phyloP scores from a whole-genome alignment of 2,329 filamentous ascomycete genomes.

The Macrophomina pseudophaseolina region DNA sequence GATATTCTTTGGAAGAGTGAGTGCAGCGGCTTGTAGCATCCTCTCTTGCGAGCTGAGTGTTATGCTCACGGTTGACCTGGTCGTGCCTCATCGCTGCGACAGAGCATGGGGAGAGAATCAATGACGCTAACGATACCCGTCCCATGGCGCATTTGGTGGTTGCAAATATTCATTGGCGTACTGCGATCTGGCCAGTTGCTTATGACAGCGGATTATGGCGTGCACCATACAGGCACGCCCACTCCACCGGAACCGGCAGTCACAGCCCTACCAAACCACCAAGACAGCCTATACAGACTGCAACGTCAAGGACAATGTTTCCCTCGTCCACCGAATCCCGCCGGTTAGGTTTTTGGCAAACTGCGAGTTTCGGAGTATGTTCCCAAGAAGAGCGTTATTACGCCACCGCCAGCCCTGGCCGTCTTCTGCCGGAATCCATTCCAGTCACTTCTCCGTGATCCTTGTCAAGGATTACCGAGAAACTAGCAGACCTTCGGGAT shows the following conservation, averaged over 20 bases:
- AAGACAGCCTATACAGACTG: background rate
- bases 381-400: too few relatives aligned
- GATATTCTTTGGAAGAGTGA: too few relatives aligned
- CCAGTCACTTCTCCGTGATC: too few relatives aligned
- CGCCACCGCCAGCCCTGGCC: too few relatives aligned
- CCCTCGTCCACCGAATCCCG: too few relatives aligned
- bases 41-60: too few relatives aligned
- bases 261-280: background rate
- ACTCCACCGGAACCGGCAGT: background rate
- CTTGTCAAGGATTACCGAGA: too few relatives aligned
- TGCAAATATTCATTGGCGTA: background rate
- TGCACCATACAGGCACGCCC: background rate
- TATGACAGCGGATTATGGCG: background rate
- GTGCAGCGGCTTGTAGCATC: too few relatives aligned
- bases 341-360: too few relatives aligned
- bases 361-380: too few relatives aligned
- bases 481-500: too few relatives aligned
- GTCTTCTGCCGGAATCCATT: too few relatives aligned
- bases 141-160: background rate
- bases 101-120: background rate
- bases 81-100: background rate
- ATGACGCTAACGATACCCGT: background rate
- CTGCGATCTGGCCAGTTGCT: background rate
- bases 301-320: background rate
- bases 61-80: background rate